Evolutionary conservation across 1,284 basidiomycete genomes (phyloP).

Genomic region (Trichosporon ovoides): DNA sequence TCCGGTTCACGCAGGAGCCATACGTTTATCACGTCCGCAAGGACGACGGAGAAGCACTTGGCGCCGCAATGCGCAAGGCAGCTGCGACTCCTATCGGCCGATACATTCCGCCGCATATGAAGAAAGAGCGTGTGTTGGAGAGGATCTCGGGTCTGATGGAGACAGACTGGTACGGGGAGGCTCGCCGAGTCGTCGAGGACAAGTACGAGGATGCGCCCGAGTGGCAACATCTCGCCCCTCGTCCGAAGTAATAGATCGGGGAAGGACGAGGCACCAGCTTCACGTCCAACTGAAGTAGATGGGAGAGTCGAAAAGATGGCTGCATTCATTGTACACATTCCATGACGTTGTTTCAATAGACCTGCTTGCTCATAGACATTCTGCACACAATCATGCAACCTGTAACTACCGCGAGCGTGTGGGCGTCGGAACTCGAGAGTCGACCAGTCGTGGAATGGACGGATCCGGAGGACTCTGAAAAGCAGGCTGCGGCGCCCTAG

Average conservation of each 20-base stretch:
- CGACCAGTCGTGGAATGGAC: too few species aligned
- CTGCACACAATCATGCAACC: too few species aligned
- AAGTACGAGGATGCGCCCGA: slow-evolving; percentile 3
- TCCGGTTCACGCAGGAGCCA: slow-evolving; percentile 40
- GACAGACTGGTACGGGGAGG: slow-evolving; percentile 24
- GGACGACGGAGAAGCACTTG: slow-evolving; percentile 24
- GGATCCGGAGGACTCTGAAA: too few species aligned
- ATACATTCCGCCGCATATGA: slow-evolving; percentile 28
- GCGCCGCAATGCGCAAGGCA: slow-evolving; percentile 24
- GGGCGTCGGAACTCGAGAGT: too few species aligned
- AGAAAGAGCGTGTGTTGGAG: slow-evolving; percentile 11
- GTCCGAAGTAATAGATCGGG: background rate
- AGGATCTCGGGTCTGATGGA: slow-evolving; percentile 18
- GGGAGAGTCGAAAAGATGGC: too few species aligned
- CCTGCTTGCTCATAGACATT: too few species aligned
- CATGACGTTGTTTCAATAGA: too few species aligned
- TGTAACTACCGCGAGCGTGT: too few species aligned
- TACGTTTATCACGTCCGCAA: slow-evolving; percentile 48
- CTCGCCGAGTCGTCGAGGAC: slow-evolving; percentile 5
- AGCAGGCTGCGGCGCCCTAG: too few species aligned
- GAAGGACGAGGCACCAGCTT: background rate
- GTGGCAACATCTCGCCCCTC: slow-evolving; percentile 3
- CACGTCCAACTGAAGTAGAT: too few species aligned
- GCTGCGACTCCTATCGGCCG: slow-evolving; percentile 29
- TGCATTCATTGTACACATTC: too few species aligned